These are phyloP conservation scores for Kockovaella imperatae DNA, from an alignment of 768 basidiomycete species.

Conservation along the genomic window DNA sequence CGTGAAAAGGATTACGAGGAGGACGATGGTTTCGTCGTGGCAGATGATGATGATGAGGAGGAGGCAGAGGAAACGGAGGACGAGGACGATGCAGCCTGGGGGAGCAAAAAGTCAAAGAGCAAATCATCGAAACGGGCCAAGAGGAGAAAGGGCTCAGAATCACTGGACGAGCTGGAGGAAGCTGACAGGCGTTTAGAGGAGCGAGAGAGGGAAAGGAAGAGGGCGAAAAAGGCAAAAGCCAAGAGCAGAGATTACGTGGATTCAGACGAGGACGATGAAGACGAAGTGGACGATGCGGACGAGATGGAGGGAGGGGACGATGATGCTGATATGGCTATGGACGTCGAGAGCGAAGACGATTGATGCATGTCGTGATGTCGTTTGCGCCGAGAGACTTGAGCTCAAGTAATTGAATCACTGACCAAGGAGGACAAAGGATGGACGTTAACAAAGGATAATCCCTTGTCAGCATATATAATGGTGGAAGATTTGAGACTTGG, in stretches of 20 bases:
- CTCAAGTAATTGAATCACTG: too few relatives aligned
- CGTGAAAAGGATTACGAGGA: constrained; percentile 31
- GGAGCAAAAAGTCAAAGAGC: constrained; percentile 9
- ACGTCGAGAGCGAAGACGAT: constrained; percentile 34
- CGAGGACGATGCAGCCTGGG: constrained; percentile 8
- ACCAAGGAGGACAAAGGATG: too few relatives aligned
- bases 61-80: constrained; percentile 9
- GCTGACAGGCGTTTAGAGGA: constrained; percentile 34
- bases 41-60: constrained; percentile 31
- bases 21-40: constrained; percentile 43
- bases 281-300: constrained; percentile 12
- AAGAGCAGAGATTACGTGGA: constrained; percentile 23
- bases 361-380: too few relatives aligned
- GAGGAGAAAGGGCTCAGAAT: constrained; percentile 14
- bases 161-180: constrained; percentile 36
- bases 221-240: constrained; percentile 20
- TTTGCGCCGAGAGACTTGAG: too few relatives aligned
- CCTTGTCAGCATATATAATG: too few relatives aligned
- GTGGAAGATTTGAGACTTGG: too few relatives aligned
- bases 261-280: constrained; percentile 17
- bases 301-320: constrained; percentile 16
- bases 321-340: constrained; percentile 23
- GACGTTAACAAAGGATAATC: too few relatives aligned
- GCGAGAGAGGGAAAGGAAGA: constrained; percentile 29
- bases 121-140: constrained; percentile 10